These are phyloP conservation scores for Pleurotus tuber-regium DNA, from an alignment of 768 basidiomycete genomes.

Conservation along the genomic window DNA sequence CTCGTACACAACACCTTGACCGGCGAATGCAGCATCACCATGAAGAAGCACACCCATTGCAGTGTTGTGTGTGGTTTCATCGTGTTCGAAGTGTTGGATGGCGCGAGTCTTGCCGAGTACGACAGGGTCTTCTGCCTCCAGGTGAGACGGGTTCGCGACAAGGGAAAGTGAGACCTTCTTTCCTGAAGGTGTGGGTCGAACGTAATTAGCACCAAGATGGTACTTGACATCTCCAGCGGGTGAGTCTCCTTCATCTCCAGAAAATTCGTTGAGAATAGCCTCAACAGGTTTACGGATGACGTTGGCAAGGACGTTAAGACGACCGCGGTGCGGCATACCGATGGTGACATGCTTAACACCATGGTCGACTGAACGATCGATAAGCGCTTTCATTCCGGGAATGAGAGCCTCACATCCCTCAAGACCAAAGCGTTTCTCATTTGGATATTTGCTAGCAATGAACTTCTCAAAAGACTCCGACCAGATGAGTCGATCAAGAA, in stretches of 20 bases:
- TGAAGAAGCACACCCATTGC: conserved; percentile 97
- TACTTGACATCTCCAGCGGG: conserved; percentile 99
- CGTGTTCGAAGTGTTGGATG: conserved; percentile 91
- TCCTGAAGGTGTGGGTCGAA: conserved; percentile 95
- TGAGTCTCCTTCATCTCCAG: conserved; percentile 67
- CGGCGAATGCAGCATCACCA: conserved; percentile 98
- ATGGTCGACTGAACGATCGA: conserved; percentile 95
- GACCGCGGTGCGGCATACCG: conserved; percentile 99
- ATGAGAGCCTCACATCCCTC: conserved; percentile 98
- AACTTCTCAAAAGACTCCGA: conserved; percentile 99
- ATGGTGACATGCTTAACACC: conserved; percentile 96
- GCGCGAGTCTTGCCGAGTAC: conserved; percentile 99
- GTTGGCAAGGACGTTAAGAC: conserved; percentile 96
- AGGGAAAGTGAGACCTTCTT: conserved; percentile 97
- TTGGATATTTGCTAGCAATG: conserved; percentile 97
- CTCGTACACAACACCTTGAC: conserved; percentile 98
- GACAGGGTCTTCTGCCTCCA: conserved; percentile 96
- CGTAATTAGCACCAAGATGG: conserved; percentile 98
- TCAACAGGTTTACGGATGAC: conserved; percentile 98
- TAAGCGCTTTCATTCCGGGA: conserved; percentile 99
- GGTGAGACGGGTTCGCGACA: conserved; percentile 97
- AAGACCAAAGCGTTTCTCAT: conserved; percentile 98
- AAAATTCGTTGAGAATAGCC: conserved; percentile 96
- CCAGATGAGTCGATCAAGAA: conserved; percentile 98
- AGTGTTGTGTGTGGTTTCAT: conserved; percentile 73